These are phyloP conservation scores for Saturnispora besseyi DNA, from an alignment of 805 yeast genomes.

Conservation along the genomic window DNA sequence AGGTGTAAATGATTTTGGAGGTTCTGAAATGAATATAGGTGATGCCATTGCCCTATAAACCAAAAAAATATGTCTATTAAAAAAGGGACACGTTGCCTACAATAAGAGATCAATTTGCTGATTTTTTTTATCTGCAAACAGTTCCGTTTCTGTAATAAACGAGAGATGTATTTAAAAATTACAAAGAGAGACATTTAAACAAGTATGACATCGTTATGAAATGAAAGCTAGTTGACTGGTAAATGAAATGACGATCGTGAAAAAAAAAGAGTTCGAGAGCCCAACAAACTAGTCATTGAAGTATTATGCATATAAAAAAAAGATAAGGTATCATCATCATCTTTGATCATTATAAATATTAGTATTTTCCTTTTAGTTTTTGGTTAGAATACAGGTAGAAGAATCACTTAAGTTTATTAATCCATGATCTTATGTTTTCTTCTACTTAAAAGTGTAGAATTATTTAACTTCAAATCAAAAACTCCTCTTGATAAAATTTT, in stretches of 20 bases:
- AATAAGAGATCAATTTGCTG: background rate
- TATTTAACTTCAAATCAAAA: conserved; percentile 52
- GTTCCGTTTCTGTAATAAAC: background rate
- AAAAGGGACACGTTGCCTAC: background rate
- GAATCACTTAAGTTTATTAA: background rate
- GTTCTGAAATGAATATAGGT: conserved; percentile 48
- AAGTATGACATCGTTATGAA: background rate
- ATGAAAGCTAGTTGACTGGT: background rate
- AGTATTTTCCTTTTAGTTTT: no score
- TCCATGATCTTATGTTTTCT: conserved; percentile 27
- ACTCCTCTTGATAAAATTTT: conserved; percentile 6
- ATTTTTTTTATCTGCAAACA: no score
- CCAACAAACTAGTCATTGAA: no score
- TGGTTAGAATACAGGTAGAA: no score
- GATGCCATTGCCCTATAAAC: conserved; percentile 38
- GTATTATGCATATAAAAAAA: no score
- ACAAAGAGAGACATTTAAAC: background rate
- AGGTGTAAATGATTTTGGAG: conserved; percentile 45
- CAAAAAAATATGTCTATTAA: background rate
- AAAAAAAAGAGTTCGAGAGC: no score
- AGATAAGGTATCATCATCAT: no score
- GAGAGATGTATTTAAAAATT: background rate
- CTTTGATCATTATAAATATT: no score
- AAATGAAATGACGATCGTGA: background rate
- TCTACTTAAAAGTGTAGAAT: conserved; percentile 54